A percentile compares a stretch with the other conserved stretches of the same genome.
Conservation (phyloP, 179 eudicot species). For the Silene coronaria region DNA sequence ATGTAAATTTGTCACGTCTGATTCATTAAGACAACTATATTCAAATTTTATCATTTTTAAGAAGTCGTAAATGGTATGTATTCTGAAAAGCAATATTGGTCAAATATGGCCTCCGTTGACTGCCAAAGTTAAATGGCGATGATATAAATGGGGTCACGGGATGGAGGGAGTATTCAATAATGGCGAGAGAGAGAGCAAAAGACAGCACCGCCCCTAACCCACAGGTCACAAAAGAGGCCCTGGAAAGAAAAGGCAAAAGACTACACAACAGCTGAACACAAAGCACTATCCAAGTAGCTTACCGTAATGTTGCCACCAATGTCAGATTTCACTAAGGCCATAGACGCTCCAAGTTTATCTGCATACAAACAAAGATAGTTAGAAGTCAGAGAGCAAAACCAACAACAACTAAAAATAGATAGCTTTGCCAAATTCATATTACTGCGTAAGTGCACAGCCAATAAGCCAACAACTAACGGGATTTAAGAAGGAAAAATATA, state of each 20-base stretch:
- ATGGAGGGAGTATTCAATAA: neutral
- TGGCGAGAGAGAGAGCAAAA: neutral
- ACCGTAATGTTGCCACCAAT: slow-evolving; percentile 80
- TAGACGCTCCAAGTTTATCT: slow-evolving; percentile 90
- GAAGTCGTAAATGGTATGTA: neutral
- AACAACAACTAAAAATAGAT: neutral
- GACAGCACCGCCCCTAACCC: neutral
- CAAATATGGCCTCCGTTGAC: neutral
- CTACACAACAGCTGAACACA: neutral
- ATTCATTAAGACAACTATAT: neutral
- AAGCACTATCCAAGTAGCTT: slow-evolving; percentile 22
- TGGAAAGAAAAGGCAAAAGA: neutral
- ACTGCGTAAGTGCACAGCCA: neutral
- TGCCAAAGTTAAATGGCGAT: neutral
- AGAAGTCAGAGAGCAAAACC: neutral
- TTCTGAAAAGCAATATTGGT: neutral
- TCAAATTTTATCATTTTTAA: neutral
- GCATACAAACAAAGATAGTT: slow-evolving; percentile 14
- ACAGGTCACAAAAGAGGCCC: neutral
- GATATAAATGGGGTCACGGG: neutral
- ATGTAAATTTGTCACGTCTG: neutral
- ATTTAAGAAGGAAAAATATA: neutral
- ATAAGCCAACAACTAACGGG: neutral
- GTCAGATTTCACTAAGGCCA: slow-evolving; percentile 79
- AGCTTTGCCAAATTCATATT: neutral